Evolutionary conservation across 495 filamentous ascomycete species (phyloP).

Genomic region (Hypoxylon fragiforme): DNA sequence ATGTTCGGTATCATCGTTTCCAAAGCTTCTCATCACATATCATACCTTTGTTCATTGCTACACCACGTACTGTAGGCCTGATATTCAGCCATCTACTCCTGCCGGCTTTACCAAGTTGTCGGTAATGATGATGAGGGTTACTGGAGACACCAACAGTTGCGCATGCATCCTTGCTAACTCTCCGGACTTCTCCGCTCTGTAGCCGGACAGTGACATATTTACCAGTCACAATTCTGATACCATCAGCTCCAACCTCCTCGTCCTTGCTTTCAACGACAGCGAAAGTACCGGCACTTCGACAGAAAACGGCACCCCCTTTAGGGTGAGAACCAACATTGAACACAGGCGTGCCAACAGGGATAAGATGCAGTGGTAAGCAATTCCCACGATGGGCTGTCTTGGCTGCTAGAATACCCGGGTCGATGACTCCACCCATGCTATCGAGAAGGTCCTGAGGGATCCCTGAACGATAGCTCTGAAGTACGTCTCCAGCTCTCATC

Average conservation of each 20-base stretch:
- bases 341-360: slow-evolving; percentile 87
- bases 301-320: slow-evolving; percentile 80
- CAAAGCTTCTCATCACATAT: too few relatives aligned
- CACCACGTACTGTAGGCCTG: slow-evolving; percentile 88
- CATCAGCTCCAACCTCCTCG: slow-evolving; percentile 63
- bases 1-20: background rate
- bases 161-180: slow-evolving; percentile 86
- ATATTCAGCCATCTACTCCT: slow-evolving; percentile 90
- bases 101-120: slow-evolving; percentile 92
- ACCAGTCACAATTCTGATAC: slow-evolving; percentile 55
- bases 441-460: slow-evolving; percentile 82
- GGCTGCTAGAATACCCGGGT: slow-evolving; percentile 92
- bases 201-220: slow-evolving; percentile 78
- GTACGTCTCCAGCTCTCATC: slow-evolving; percentile 85
- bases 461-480: slow-evolving; percentile 87
- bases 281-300: slow-evolving; percentile 89
- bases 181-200: slow-evolving; percentile 89
- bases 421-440: slow-evolving; percentile 86
- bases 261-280: slow-evolving; percentile 86
- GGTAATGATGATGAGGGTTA: slow-evolving; percentile 87
- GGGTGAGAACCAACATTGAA: slow-evolving; percentile 82
- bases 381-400: slow-evolving; percentile 95
- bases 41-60: slow-evolving; percentile 94
- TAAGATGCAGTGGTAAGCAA: slow-evolving; percentile 90
- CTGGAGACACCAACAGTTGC: slow-evolving; percentile 92